phyloP scores from a whole-genome alignment of 257 asterid genomes.

The Petrea volubilis region DNA sequence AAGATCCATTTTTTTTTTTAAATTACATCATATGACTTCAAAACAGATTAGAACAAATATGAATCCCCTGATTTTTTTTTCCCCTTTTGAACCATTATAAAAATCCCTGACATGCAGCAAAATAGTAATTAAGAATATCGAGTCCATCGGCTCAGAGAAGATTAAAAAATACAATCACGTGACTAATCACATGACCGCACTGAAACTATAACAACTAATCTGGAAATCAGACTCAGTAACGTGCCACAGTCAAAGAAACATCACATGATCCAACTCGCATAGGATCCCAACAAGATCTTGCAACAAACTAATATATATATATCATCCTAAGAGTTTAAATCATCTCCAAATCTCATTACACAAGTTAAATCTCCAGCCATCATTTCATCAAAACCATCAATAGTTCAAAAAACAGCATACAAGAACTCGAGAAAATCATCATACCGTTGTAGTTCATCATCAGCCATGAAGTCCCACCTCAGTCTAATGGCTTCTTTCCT shows the following conservation, averaged over 20 bases:
- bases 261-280: constrained; percentile 60
- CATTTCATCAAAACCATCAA: background rate
- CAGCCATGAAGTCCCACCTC: constrained; percentile 35
- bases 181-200: constrained; percentile 53
- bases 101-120: constrained; percentile 16
- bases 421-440: background rate
- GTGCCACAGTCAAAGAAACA: constrained; percentile 50
- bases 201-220: constrained; percentile 38
- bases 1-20: constrained; percentile 24
- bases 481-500: constrained; percentile 33
- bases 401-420: background rate
- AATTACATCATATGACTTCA: background rate
- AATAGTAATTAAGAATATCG: constrained; percentile 9
- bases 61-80: constrained; percentile 22
- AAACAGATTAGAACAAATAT: constrained; percentile 29
- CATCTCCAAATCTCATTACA: constrained; percentile 22
- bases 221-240: constrained; percentile 49
- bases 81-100: background rate
- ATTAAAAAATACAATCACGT: constrained; percentile 49
- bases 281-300: constrained; percentile 48
- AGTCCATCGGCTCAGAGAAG: constrained; percentile 15
- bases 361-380: constrained; percentile 11
- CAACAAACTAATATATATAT: constrained; percentile 14
- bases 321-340: constrained; percentile 21
- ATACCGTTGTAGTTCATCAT: background rate